Base-by-base conservation (phyloP, 1,139 yeast genomes). In the Taphrina pruni region DNA sequence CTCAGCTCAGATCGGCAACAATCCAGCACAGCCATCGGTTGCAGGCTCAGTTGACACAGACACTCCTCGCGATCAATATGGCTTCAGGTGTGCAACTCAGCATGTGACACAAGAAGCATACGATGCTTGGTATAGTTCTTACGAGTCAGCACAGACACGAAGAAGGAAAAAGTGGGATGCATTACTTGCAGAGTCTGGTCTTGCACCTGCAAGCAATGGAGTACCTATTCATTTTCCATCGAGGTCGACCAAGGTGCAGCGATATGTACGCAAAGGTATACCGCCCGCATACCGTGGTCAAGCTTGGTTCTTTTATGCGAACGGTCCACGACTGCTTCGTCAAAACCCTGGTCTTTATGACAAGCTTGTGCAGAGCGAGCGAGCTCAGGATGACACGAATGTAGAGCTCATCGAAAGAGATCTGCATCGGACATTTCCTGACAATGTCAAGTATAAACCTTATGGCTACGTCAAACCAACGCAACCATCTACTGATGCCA, bases 201-300 rank as follows among this genome's bases (percentile, higher is more conserved):
- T 72, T 9, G 79, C 90, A n/a, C 74, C 77, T 2, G 75, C 82
- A 6, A 77, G 77, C 73, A 83, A 75, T 48, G 77, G 78, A 50
- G 81, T 80, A 1, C 80, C 85, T 1, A 75, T 78, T 0, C 78
- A 94, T 71, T 93, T 91, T 76, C 98, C 98, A 0, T 88, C 97
- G 0, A 85, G 85, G 71, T 88, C 94, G 9, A 96, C 89, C 72
- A 92, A 90, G 74, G 83, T 92, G 72, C 89, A 89, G 76, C 85
- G 96, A 72, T 87, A 90, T 76, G 85, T 94, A 14, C 84, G 98
- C 70, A 88, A 90, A 76, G 99, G 99, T 7, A 88, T 94, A 9
- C 98, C 99, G 0, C 93, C 97, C 0, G 97, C 91, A 77, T 93
- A 97, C 97, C 81, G 99, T 74, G 99, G 98, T 0, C 86, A 86